Conservation (phyloP, 768 basidiomycete genomes). For the Suillus subalutaceus region DNA sequence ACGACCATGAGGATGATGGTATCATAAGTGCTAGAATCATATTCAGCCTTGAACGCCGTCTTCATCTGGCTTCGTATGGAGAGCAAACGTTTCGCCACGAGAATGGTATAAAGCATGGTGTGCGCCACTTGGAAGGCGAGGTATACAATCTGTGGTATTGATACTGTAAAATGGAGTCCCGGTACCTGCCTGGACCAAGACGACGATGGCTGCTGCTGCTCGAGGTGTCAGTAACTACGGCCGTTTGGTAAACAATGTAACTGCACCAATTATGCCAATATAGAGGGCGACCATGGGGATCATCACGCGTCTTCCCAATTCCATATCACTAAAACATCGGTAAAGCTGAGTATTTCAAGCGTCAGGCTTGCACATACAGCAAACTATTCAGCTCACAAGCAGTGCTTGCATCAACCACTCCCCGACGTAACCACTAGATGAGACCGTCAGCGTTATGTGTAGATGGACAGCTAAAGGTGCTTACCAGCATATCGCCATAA, state of each 20-base stretch:
- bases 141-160: background rate
- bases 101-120: background rate
- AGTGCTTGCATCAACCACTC: background rate
- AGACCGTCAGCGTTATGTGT: background rate
- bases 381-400: background rate
- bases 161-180: background rate
- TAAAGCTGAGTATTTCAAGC: background rate
- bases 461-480: background rate
- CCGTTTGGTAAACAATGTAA: background rate
- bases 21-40: background rate
- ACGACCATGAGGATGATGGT: conserved; percentile 1
- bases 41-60: background rate
- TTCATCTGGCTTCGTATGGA: background rate
- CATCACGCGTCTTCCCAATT: background rate
- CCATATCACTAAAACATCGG: background rate
- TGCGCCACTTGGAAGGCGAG: background rate
- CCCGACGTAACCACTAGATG: background rate
- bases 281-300: background rate
- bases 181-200: background rate
- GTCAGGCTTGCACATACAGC: background rate
- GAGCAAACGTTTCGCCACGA: background rate
- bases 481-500: background rate
- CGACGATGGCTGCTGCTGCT: background rate
- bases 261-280: background rate
- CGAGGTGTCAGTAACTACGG: background rate